These are phyloP conservation scores for Scleromitrula shiraiana DNA, from an alignment of 2,329 filamentous ascomycete species.

Conservation along the genomic window DNA sequence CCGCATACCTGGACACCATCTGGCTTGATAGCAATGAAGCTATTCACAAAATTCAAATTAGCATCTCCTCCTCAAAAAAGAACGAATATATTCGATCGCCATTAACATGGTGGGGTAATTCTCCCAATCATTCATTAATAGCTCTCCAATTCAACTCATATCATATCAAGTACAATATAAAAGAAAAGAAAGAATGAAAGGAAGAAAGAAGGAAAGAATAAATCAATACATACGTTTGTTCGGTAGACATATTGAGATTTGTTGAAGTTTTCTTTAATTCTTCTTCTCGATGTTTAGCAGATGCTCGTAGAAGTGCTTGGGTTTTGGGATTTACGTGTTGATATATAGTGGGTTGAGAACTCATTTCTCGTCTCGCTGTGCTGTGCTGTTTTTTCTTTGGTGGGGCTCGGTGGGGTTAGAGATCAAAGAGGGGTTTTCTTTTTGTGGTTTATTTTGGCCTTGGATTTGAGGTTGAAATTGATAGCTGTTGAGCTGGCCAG, in stretches of 20 bases:
- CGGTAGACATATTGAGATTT: constrained; percentile 54
- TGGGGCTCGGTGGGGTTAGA: constrained; percentile 7
- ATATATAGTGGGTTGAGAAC: constrained; percentile 34
- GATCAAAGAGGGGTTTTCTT: neutral
- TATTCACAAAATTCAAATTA: constrained; percentile 36
- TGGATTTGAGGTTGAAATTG: neutral
- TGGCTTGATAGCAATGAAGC: constrained; percentile 99
- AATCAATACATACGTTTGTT: constrained; percentile 76
- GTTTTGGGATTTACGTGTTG: constrained; percentile 40
- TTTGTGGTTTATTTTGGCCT: neutral
- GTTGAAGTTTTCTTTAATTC: constrained; percentile 26
- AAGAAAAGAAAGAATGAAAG: constrained; percentile 1
- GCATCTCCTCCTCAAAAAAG: constrained; percentile 21
- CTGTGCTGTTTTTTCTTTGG: constrained; percentile 12
- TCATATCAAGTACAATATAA: neutral
- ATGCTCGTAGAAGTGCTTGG: constrained; percentile 34
- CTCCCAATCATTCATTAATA: neutral
- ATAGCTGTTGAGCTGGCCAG: no score
- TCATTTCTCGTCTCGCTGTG: constrained; percentile 1
- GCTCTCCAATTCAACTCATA: neutral
- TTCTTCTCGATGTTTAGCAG: constrained; percentile 29
- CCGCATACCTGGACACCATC: constrained; percentile 89
- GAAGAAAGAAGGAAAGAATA: neutral
- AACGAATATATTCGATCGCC: no score
- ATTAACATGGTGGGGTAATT: constrained; percentile 9